These are phyloP conservation scores for Peniophora sp. DNA, from an alignment of 1,284 basidiomycete genomes.

Conservation along the genomic window DNA sequence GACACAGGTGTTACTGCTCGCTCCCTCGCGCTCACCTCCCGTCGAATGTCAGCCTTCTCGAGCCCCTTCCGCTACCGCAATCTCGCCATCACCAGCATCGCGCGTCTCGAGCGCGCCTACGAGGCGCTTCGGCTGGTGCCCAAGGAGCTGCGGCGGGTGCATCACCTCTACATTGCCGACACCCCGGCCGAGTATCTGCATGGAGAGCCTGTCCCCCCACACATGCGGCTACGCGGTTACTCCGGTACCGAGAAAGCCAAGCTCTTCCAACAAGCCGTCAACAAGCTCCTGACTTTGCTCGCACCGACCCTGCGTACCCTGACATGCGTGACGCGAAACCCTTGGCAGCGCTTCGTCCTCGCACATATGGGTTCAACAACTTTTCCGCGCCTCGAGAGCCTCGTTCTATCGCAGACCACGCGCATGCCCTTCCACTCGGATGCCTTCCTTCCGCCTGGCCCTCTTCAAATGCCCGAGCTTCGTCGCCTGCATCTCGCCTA, in stretches of 20 bases:
- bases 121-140: not conserved
- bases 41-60: not conserved
- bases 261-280: not conserved
- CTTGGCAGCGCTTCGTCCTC: not conserved
- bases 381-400: slow-evolving; percentile 1
- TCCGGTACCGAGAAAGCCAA: not conserved
- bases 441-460: too few relatives aligned
- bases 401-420: not conserved
- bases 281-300: not conserved
- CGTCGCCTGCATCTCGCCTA: not conserved
- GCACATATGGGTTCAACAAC: not conserved
- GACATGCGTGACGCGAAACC: not conserved
- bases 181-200: not conserved
- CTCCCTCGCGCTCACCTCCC: not conserved
- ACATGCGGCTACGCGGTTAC: not conserved
- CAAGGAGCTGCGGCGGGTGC: not conserved
- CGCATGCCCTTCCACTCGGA: not conserved
- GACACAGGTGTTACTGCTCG: not conserved
- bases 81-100: not conserved
- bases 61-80: not conserved
- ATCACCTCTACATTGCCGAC: not conserved
- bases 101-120: not conserved
- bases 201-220: not conserved
- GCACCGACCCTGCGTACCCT: not conserved
- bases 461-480: not conserved